These are phyloP conservation scores for Glebionis coronaria DNA, from an alignment of 129 eudicot species.

Conservation along the genomic window DNA sequence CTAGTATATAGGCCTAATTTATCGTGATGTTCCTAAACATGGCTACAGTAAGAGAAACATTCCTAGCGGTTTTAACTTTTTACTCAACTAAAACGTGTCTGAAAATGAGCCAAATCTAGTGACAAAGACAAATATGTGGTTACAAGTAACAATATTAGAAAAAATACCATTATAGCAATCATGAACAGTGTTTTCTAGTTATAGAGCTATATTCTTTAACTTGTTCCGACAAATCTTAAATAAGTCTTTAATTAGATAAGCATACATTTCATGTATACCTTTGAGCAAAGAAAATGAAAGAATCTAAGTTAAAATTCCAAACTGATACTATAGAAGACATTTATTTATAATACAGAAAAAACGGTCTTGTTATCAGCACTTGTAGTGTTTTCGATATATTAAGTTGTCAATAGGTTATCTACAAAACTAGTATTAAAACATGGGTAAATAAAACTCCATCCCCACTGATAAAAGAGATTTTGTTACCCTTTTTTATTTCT, in stretches of 20 bases:
- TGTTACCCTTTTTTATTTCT: too few species aligned
- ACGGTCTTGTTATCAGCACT: slow-evolving; percentile 3
- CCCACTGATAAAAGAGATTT: too few species aligned
- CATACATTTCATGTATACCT: slow-evolving; percentile 98
- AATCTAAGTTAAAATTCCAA: slow-evolving; percentile 2
- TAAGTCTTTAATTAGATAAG: too few species aligned
- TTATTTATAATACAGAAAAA: neutral
- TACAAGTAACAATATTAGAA: neutral
- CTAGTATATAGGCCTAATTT: neutral
- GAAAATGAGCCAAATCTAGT: too few species aligned
- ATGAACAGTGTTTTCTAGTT: too few species aligned
- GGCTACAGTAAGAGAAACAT: neutral
- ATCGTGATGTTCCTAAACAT: neutral
- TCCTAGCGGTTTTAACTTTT: neutral
- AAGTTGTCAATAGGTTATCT: neutral
- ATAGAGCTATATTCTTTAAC: too few species aligned
- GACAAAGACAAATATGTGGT: too few species aligned
- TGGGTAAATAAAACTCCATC: too few species aligned
- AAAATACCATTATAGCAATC: neutral
- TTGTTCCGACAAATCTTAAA: too few species aligned
- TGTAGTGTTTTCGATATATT: too few species aligned
- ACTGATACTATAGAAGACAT: neutral
- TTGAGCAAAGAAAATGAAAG: slow-evolving; percentile 16
- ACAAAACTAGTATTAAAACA: neutral
- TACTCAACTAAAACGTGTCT: neutral